phyloP scores from a whole-genome alignment of 805 yeast species.

The Metschnikowia similis region DNA sequence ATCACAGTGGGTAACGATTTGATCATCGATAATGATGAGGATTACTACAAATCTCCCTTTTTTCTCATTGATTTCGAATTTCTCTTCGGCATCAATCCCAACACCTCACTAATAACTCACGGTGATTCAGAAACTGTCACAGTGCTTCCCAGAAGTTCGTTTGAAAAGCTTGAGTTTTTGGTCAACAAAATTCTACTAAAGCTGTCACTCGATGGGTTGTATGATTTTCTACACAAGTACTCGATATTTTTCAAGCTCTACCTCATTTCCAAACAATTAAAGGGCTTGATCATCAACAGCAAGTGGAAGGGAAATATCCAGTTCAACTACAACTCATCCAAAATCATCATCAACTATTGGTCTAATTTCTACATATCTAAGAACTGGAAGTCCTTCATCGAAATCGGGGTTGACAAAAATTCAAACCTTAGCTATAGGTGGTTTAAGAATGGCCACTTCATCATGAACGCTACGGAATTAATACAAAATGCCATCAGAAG shows the following conservation, averaged over 20 bases:
- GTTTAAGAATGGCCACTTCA: constrained; percentile 53
- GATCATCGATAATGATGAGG: constrained; percentile 46
- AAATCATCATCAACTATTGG: constrained; percentile 65
- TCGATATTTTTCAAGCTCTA: constrained; percentile 63
- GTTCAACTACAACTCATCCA: constrained; percentile 52
- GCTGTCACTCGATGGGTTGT: constrained; percentile 48
- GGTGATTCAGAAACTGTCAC: constrained; percentile 24
- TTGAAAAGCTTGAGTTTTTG: constrained; percentile 46
- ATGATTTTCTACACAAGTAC: constrained; percentile 54
- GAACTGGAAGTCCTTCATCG: constrained; percentile 50
- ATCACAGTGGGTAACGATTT: constrained; percentile 67
- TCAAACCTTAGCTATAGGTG: constrained; percentile 54
- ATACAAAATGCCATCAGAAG: constrained; percentile 12
- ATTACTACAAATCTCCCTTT: constrained; percentile 52
- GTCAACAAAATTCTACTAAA: constrained; percentile 50
- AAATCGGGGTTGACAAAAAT: constrained; percentile 52
- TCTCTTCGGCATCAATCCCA: constrained; percentile 46
- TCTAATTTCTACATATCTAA: constrained; percentile 38
- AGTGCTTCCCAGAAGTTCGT: constrained; percentile 27
- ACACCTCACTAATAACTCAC: constrained; percentile 29
- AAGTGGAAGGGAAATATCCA: constrained; percentile 60
- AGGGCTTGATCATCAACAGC: constrained; percentile 38
- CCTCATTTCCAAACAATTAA: constrained; percentile 54
- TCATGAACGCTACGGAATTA: neutral
- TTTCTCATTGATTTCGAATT: constrained; percentile 75